phyloP scores from a whole-genome alignment of 148 eudicot species.

The Fagopyrum tataricum region DNA sequence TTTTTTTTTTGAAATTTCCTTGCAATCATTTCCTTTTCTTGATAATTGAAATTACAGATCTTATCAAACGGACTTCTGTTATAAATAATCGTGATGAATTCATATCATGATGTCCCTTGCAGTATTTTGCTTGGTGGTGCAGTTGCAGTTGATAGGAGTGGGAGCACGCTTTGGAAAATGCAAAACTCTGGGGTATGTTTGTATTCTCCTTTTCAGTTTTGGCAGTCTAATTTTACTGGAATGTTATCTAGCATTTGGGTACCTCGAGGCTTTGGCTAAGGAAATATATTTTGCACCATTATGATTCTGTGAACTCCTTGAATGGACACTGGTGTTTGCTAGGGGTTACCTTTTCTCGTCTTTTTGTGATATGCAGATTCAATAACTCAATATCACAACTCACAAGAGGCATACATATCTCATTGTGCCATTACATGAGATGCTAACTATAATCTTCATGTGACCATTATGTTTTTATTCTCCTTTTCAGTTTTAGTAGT shows the following conservation, averaged over 20 bases:
- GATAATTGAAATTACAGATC: background rate
- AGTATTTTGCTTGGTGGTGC: constrained; percentile 50
- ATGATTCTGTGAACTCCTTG: background rate
- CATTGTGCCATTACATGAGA: background rate
- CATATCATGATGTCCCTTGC: constrained; percentile 13
- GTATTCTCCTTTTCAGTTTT: constrained; percentile 1
- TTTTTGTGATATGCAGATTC: background rate
- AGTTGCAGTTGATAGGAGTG: constrained; percentile 32
- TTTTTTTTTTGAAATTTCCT: background rate
- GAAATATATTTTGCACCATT: background rate
- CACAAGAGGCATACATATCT: too few species aligned
- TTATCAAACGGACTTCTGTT: background rate
- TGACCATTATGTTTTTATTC: too few species aligned
- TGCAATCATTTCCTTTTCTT: background rate
- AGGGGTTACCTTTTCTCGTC: background rate
- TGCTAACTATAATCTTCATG: background rate
- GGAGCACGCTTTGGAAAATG: constrained; percentile 47
- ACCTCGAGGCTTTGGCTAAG: background rate
- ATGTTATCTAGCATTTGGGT: background rate
- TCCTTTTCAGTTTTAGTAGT: too few species aligned
- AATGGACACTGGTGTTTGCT: background rate
- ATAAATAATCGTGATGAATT: background rate
- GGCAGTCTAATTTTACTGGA: background rate
- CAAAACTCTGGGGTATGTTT: constrained; percentile 59
- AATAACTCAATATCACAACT: background rate